Evolutionary conservation across 768 basidiomycete genomes (phyloP).

Genomic region (Rhizopogon roseolus): DNA sequence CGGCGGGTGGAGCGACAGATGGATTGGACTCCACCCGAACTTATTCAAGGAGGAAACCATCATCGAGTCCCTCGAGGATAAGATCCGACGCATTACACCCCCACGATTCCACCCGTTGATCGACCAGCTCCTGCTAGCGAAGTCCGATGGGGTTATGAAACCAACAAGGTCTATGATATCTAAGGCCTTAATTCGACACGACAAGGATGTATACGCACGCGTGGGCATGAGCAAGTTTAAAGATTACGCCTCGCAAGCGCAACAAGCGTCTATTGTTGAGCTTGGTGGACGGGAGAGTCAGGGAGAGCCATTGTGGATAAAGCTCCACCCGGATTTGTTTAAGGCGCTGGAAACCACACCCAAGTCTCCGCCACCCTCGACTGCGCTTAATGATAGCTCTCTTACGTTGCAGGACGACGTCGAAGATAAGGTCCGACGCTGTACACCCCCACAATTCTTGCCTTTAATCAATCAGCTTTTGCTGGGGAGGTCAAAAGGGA

Average conservation of each 20-base stretch:
- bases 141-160: conserved; percentile 24
- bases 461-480: conserved; percentile 20
- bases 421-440: conserved; percentile 3
- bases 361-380: too few species aligned
- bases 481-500: conserved; percentile 24
- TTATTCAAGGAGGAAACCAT: not conserved
- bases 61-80: conserved; percentile 1
- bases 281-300: conserved; percentile 12
- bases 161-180: conserved; percentile 38
- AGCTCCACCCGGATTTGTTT: conserved; percentile 15
- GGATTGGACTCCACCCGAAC: conserved; percentile 23
- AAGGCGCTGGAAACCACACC: not conserved
- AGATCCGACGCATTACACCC: conserved; percentile 9
- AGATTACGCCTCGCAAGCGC: conserved; percentile 23
- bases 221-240: conserved; percentile 21
- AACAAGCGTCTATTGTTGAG: conserved; percentile 20
- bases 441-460: conserved; percentile 24
- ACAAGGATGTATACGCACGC: conserved; percentile 21
- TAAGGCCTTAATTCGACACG: conserved; percentile 21
- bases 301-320: conserved; percentile 17
- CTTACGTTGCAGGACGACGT: too few species aligned
- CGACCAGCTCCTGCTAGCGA: conserved; percentile 15
- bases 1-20: conserved; percentile 11
- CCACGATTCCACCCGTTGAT: conserved; percentile 29
- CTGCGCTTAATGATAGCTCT: too few species aligned